These are phyloP conservation scores for Beauveria pseudobassiana DNA, from an alignment of 2,329 filamentous ascomycete species.

Conservation along the genomic window DNA sequence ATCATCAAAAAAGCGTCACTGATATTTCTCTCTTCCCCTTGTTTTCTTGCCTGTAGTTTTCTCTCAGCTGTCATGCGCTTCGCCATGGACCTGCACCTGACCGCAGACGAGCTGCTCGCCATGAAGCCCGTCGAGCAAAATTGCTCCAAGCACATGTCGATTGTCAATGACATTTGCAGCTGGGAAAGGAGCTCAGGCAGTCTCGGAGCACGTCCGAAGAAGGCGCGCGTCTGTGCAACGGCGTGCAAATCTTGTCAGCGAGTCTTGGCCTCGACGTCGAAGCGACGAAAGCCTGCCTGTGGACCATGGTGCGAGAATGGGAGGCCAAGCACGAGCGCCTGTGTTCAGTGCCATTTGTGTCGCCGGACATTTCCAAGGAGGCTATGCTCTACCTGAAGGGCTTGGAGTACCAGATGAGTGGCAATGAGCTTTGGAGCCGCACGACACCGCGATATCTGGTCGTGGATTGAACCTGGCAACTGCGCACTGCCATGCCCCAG, in stretches of 20 bases:
- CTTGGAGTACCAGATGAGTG: neutral
- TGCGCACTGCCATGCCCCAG: too few species aligned
- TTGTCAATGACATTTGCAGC: neutral
- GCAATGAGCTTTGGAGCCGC: neutral
- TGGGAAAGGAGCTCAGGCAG: neutral
- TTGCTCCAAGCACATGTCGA: neutral
- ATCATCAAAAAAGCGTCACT: neutral
- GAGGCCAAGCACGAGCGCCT: neutral
- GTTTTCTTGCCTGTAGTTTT: neutral
- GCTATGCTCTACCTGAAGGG: neutral
- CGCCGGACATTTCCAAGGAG: neutral
- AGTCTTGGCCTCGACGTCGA: neutral
- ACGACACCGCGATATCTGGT: neutral
- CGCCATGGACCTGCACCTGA: neutral
- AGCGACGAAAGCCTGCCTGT: neutral
- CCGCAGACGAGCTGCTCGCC: neutral
- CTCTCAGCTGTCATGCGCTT: neutral
- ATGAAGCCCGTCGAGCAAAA: neutral
- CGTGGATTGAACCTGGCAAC: too few species aligned
- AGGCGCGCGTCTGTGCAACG: neutral
- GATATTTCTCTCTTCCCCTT: too few species aligned
- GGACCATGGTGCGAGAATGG: neutral
- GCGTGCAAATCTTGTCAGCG: neutral
- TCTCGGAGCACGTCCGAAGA: neutral
- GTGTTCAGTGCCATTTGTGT: too few species aligned